Evolutionary conservation across 305 asterid genomes (phyloP).

Genomic region (Fraxinus latifolia): DNA sequence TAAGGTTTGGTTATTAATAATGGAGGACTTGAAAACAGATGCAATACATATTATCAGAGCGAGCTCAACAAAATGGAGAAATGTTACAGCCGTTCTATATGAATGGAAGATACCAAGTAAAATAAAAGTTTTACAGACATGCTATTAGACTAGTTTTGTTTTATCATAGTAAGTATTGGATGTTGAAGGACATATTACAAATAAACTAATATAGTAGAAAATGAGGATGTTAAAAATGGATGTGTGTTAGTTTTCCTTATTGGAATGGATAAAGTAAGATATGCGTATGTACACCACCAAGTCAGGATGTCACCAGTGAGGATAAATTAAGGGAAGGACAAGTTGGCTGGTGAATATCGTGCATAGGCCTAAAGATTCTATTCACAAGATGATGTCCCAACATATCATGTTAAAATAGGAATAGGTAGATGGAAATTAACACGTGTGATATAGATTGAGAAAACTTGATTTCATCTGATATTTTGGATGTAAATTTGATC

Average conservation of each 20-base stretch:
- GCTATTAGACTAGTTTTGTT: neutral
- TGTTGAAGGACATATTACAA: neutral
- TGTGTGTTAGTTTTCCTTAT: too few species aligned
- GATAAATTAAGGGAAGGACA: neutral
- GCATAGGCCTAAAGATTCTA: too few species aligned
- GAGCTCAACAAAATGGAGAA: neutral
- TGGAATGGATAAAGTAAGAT: too few species aligned
- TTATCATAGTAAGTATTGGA: neutral
- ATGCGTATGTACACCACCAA: too few species aligned
- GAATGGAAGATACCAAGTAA: neutral
- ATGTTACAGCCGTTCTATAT: neutral
- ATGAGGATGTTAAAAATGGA: too few species aligned
- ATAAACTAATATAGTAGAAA: too few species aligned
- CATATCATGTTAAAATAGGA: neutral
- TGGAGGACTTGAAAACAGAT: neutral
- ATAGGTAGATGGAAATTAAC: neutral
- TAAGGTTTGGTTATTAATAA: neutral
- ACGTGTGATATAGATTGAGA: neutral
- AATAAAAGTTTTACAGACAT: neutral
- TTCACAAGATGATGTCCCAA: neutral
- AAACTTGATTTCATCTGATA: neutral
- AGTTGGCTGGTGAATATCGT: neutral
- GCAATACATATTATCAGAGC: neutral
- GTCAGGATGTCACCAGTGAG: neutral
- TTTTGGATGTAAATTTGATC: neutral